Evolutionary conservation across 108 stramenopile species (phyloP).

Genomic region (Ochromonas danica): DNA sequence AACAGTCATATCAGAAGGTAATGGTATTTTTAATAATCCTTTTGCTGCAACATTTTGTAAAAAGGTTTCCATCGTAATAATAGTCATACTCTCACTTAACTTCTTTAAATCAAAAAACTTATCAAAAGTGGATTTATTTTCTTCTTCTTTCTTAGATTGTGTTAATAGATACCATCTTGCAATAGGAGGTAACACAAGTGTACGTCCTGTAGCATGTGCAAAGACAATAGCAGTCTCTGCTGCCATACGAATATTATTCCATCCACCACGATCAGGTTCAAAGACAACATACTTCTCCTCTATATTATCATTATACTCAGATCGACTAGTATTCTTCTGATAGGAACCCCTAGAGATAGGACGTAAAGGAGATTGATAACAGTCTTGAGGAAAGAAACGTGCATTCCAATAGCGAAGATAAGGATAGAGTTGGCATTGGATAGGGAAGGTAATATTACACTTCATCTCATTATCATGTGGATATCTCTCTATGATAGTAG

Average conservation of each 20-base stretch:
- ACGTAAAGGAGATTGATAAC: slow-evolving; percentile 9
- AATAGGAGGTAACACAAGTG: slow-evolving; percentile 8
- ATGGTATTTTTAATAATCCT: slow-evolving; percentile 19
- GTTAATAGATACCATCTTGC: slow-evolving; percentile 20
- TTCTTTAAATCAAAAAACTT: slow-evolving; percentile 28
- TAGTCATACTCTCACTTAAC: neutral
- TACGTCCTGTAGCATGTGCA: slow-evolving; percentile 30
- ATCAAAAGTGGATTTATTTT: slow-evolving; percentile 23
- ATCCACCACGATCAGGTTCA: slow-evolving; percentile 31
- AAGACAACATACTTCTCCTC: slow-evolving; percentile 25
- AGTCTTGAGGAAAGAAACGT: neutral
- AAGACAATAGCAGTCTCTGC: slow-evolving; percentile 26
- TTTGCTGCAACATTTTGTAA: neutral
- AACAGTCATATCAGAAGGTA: neutral
- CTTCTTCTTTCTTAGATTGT: neutral
- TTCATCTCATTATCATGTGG: too few species aligned
- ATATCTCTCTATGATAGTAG: too few species aligned
- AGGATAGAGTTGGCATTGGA: neutral
- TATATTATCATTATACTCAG: neutral
- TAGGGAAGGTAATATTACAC: neutral
- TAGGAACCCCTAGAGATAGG: neutral
- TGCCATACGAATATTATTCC: slow-evolving; percentile 34
- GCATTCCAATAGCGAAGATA: neutral
- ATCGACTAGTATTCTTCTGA: too few species aligned
- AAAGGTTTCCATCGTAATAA: slow-evolving; percentile 19